These are phyloP conservation scores for Candida sp. DNA, from an alignment of 1,139 yeast genomes.

Conservation along the genomic window DNA sequence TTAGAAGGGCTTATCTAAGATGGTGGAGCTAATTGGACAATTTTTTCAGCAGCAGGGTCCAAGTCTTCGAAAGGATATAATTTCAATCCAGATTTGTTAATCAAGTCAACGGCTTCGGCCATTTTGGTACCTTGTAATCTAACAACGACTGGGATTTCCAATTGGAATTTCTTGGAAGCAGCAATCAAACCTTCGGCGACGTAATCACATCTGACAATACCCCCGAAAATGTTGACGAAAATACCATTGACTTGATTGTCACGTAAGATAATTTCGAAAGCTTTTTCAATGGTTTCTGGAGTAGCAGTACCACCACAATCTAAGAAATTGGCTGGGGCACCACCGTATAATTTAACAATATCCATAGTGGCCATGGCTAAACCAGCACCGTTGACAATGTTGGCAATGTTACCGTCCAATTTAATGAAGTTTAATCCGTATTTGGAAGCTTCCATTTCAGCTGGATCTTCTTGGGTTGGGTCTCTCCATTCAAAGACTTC, in stretches of 20 bases:
- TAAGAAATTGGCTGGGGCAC: slow-evolving; percentile 98
- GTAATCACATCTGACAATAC: slow-evolving; percentile 98
- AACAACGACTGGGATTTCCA: slow-evolving; percentile 92
- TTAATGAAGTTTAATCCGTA: slow-evolving; percentile 94
- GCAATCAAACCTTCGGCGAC: slow-evolving; percentile 97
- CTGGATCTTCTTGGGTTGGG: slow-evolving; percentile 95
- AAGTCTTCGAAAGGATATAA: slow-evolving; percentile 89
- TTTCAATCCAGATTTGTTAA: slow-evolving; percentile 87
- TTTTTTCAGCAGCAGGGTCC: slow-evolving; percentile 97
- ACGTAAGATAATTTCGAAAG: slow-evolving; percentile 88
- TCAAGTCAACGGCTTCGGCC: slow-evolving; percentile 84
- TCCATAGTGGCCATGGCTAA: slow-evolving; percentile 99
- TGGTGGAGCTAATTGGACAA: slow-evolving; percentile 63
- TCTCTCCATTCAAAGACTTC: slow-evolving; percentile 98
- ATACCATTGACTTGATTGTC: slow-evolving; percentile 92
- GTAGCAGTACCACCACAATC: slow-evolving; percentile 99
- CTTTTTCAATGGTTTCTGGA: slow-evolving; percentile 96
- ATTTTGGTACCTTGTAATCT: slow-evolving; percentile 98
- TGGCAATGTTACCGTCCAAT: slow-evolving; percentile 97
- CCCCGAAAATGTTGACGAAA: slow-evolving; percentile 98
- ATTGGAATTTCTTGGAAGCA: slow-evolving; percentile 94
- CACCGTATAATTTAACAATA: slow-evolving; percentile 96
- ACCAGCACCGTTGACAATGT: slow-evolving; percentile 99
- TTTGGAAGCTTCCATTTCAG: slow-evolving; percentile 89
- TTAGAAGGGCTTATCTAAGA: slow-evolving; percentile 5